Evolutionary conservation across 805 yeast species (phyloP), one percentile per base, ranked within the genome.

Genomic region (Kluyveromyces aestuarii): DNA sequence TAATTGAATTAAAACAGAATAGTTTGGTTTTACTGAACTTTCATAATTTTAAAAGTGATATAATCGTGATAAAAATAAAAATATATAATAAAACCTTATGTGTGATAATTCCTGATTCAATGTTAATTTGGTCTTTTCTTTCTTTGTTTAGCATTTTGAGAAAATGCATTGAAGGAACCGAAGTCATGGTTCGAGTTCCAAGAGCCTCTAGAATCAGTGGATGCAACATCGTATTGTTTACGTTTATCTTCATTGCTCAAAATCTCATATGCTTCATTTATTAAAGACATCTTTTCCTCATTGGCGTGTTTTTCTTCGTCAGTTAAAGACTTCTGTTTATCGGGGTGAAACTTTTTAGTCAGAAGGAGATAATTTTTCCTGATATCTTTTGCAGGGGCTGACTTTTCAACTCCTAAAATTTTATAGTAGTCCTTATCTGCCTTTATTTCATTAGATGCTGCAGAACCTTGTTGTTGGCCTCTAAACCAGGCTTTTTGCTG

Each of bases 261-360:
- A 2, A 84, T 82, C 62, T 89, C 97, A 65, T 93, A 89, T 0
- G 98, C 98, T 61, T 85, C 87, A 66, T 91, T 93, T 53, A 91
- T 86, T 48, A 84, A 90, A 44, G 95, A 88, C 90, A 91, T 93
- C 58, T 85, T 87, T 45, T 72, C 72, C 65, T 88, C 96, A 37
- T 84, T 83, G 50, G 84, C 77, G 33, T 81, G 87, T 27, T 78
- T 74, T 8, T 81, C 72, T 51, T 84, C 63, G 37, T 82, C 87
- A 14, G 63, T 54, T n/a, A 60, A 47, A 36, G 80, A 82, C 58
- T 80, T 81, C 61, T 86, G 82, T 64, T 91, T 93, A 67, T 91
- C 99, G 0, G 99, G 99, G 62, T 91, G 99, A 64, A 76, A 87
- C 60, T 81, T 81, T 59, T 84, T 82, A 36, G 93, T 84, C 59